These are phyloP conservation scores for Coemansia sp. DNA, from an alignment of 192 early-diverging fungal species.

Conservation along the genomic window DNA sequence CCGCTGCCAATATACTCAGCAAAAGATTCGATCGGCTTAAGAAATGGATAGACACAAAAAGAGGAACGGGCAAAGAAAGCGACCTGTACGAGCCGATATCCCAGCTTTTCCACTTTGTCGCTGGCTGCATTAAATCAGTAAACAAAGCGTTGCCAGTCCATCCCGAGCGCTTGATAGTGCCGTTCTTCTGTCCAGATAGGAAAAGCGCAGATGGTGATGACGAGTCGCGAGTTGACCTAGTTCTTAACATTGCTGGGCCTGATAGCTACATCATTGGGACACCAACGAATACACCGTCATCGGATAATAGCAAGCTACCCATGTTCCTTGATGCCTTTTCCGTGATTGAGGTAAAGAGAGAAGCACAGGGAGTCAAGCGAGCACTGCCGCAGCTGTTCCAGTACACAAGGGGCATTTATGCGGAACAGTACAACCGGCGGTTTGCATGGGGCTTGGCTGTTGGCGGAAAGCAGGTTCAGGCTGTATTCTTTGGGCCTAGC, in stretches of 20 bases:
- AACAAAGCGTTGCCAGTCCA: not conserved
- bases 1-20: not conserved
- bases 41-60: not conserved
- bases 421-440: slow-evolving; percentile 11
- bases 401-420: slow-evolving; percentile 9
- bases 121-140: not conserved
- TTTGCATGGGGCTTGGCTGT: slow-evolving; percentile 13
- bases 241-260: not conserved
- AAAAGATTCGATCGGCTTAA: not conserved
- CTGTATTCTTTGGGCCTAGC: not conserved
- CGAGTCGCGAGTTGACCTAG: not conserved
- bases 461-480: not conserved
- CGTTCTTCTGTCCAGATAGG: not conserved
- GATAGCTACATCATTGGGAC: not conserved
- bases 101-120: not conserved
- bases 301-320: not conserved
- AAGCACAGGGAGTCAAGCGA: not conserved
- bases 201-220: not conserved
- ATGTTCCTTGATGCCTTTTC: not conserved
- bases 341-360: not conserved
- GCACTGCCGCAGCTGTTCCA: slow-evolving; percentile 10
- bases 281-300: not conserved
- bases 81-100: not conserved
- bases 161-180: not conserved
- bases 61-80: not conserved